Base-by-base conservation (phyloP, 257 asterid genomes). In the Petrea volubilis region DNA sequence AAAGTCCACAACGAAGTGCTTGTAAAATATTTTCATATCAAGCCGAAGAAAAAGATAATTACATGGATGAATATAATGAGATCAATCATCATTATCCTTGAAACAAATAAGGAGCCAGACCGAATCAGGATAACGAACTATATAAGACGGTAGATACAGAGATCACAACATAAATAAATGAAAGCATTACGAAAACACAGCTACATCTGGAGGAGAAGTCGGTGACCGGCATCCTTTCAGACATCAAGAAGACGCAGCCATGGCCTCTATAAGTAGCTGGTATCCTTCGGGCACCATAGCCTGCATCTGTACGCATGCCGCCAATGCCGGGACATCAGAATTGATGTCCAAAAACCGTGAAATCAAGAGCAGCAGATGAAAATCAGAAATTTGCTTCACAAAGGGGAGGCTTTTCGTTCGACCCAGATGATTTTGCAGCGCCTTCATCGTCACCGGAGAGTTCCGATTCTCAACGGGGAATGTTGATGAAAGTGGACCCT, bases 401-500 rank as follows among this genome's bases (percentile, higher is more conserved):
- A 90, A 92, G 3, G 97, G 85, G 36, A 85, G 79, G 72, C 38
- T 78, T 79, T 83, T 95, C 50, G 92, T 57, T 44, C 95, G 82
- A 20, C 92, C 92, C 73, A 95, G 83, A 78, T 95, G 98, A 62
- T n/a, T 85, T 76, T 82, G 86, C 76, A 95, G 64, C 7, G 96
- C 97, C 43, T 31, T 85, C 84, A 73, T 81, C 60, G 91, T 62
- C 66, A 88, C 87, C 0, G 74, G 80, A 58, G 82, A 11, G 27
- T 52, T 79, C 78, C 99, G 84, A 83, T 95, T 92, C 88, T 95
- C 99, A 9, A 92, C 78, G 3, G 99, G 99, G 67, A 90, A 95
- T 34, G 90, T 71, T 7, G 98, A 70, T 47, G 96, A 63, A 40
- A 95, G 92, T 13, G 96, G 98, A 18, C 99, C 99, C 99, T 95